Percentiles rank a stretch among this genome's conserved stretches.
Conservation (phyloP, 208 protist species). For the Trypanosoma rangeli region DNA sequence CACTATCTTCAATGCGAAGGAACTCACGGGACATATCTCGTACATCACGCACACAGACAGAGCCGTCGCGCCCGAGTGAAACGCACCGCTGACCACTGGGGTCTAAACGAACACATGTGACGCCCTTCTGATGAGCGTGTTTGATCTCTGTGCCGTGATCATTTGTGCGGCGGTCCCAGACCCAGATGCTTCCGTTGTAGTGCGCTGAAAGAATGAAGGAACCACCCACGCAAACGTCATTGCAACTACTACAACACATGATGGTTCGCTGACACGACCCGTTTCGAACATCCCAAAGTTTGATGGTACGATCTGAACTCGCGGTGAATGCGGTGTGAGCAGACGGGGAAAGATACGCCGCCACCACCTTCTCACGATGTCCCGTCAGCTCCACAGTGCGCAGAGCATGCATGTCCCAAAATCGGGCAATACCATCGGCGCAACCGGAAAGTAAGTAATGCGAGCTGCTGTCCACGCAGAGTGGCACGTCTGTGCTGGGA, state of each 20-base stretch:
- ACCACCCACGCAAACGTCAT: constrained; percentile 55
- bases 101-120: constrained; percentile 60
- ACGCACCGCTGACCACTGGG: constrained; percentile 43
- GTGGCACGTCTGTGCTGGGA: constrained; percentile 42
- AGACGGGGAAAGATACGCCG: constrained; percentile 56
- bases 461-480: constrained; percentile 45
- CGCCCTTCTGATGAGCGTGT: constrained; percentile 44
- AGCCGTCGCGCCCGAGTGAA: constrained; percentile 61
- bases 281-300: constrained; percentile 65
- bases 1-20: constrained; percentile 30
- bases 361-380: constrained; percentile 66
- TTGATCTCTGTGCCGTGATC: constrained; percentile 31
- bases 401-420: constrained; percentile 61
- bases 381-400: constrained; percentile 61
- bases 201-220: constrained; percentile 64
- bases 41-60: constrained; percentile 57
- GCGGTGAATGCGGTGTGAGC: constrained; percentile 63
- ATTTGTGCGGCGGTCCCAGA: constrained; percentile 60
- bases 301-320: constrained; percentile 69
- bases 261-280: constrained; percentile 45
- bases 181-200: constrained; percentile 63
- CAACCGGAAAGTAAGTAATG: constrained; percentile 66
- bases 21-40: constrained; percentile 46
- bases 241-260: constrained; percentile 58
- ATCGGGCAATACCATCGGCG: constrained; percentile 59